Base-by-base conservation (phyloP, 495 filamentous ascomycete species). In the Coniosporium apollinis region DNA sequence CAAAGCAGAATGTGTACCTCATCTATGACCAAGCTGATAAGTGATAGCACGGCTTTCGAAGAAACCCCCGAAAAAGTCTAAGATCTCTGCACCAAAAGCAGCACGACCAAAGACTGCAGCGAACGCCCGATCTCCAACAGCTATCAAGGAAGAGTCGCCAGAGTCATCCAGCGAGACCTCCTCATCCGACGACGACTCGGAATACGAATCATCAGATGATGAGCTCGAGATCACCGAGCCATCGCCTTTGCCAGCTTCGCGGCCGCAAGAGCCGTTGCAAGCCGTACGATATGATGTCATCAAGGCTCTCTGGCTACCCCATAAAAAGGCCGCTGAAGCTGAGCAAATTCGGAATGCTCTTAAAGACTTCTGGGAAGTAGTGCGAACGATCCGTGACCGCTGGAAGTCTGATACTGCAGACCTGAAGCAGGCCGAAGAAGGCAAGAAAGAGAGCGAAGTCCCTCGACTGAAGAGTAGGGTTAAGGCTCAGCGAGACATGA, bases 251-350 rank as follows among this genome's bases (percentile, higher is more conserved):
- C 70, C 74, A 4, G 25, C 43, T 28, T 43, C 43, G 26, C 62
- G 66, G 8, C 67, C 70, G 19, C 61, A 43, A 16, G 67, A 70
- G 33, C 61, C 67, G 2, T 46, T 61, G 22, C 66, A 64, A 38
- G 74, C 66, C 18, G 59, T 68, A 0, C 54, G 66, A 28, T 81
- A 76, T 45, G 76, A 82, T 42, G 57, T 68, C 1, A 60, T 78
- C 18, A 66, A 70, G 48, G 72, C 72, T 15, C 63, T 81, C 13
- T 81, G 77, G 75, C 66, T 55, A 9, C 65, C 69, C n/a, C 61
- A 64, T 21, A 69, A 63, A 38, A 44, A 57, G 36, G 41, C 52
- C 25, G 54, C 57, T 13, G 46, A 53, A 13, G 45, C 54, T 0
- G 61, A 66, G 18, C 63, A 66, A 37, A 61, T 75, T 25, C 64